phyloP scores from a whole-genome alignment of 2,329 filamentous ascomycete genomes.

The Byssochlamys sp. region DNA sequence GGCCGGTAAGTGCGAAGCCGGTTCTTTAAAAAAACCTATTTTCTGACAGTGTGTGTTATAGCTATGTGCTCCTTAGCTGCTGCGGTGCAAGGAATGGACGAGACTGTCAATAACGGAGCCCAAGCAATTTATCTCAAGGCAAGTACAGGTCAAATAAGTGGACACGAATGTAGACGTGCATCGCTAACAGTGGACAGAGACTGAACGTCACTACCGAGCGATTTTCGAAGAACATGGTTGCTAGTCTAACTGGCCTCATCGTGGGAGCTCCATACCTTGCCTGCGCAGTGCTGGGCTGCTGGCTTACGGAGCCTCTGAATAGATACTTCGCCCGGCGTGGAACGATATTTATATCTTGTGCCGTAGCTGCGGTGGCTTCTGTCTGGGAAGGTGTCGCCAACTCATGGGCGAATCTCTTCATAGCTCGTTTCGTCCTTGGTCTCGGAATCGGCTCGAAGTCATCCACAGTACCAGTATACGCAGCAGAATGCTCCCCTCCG shows the following conservation, averaged over 20 bases:
- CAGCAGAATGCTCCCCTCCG: constrained; percentile 40
- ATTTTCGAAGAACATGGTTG: constrained; percentile 16
- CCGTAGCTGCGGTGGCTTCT: constrained; percentile 33
- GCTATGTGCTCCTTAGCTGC: constrained; percentile 46
- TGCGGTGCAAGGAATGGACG: constrained; percentile 46
- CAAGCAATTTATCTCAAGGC: constrained; percentile 27
- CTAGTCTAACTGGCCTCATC: constrained; percentile 34
- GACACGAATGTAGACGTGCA: neutral
- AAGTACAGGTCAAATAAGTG: neutral
- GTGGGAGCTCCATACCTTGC: constrained; percentile 39
- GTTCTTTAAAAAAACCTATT: neutral
- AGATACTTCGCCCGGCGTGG: constrained; percentile 37
- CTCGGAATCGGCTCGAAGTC: constrained; percentile 36
- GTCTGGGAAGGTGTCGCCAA: constrained; percentile 36
- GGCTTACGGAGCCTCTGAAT: constrained; percentile 41
- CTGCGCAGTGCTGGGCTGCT: constrained; percentile 38
- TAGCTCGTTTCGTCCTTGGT: constrained; percentile 35
- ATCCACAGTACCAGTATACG: constrained; percentile 39
- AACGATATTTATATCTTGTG: constrained; percentile 34
- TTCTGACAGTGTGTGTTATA: constrained; percentile 9
- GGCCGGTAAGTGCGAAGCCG: constrained; percentile 20
- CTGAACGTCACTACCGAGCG: constrained; percentile 4
- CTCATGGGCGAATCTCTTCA: constrained; percentile 34
- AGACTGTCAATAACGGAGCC: constrained; percentile 42
- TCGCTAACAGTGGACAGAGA: constrained; percentile 1